These are phyloP conservation scores for Trametes versicolor DNA, from an alignment of 1,284 basidiomycete species.

Conservation along the genomic window DNA sequence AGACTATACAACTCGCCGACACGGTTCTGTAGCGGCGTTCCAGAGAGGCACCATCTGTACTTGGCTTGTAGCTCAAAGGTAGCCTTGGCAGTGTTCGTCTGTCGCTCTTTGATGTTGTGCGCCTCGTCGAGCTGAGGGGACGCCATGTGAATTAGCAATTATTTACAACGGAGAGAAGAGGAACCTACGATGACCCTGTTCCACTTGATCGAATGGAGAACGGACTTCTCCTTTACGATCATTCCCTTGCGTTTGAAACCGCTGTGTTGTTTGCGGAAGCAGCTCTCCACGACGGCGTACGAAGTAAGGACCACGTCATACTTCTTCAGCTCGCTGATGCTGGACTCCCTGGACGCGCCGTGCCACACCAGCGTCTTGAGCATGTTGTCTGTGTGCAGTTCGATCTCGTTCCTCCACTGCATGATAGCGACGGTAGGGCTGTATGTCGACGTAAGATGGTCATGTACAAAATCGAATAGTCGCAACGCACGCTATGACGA, in stretches of 20 bases:
- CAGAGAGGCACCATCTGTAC: constrained; percentile 96
- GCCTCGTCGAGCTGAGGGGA: constrained; percentile 88
- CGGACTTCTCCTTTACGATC: constrained; percentile 90
- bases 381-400: constrained; percentile 75
- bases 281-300: constrained; percentile 91
- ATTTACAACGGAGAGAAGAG: constrained; percentile 1
- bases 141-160: constrained; percentile 20
- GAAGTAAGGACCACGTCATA: constrained; percentile 90
- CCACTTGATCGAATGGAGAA: constrained; percentile 90
- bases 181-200: constrained; percentile 72
- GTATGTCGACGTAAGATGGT: background rate
- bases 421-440: constrained; percentile 97
- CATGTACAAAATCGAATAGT: background rate
- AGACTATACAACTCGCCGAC: constrained; percentile 99
- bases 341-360: constrained; percentile 74
- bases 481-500: constrained; percentile 85
- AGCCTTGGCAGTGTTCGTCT: constrained; percentile 96
- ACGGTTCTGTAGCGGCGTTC: constrained; percentile 97
- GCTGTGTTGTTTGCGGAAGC: constrained; percentile 91
- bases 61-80: constrained; percentile 88
- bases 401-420: constrained; percentile 98
- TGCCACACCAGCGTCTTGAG: constrained; percentile 93
- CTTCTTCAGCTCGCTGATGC: constrained; percentile 77
- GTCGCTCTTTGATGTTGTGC: constrained; percentile 97
- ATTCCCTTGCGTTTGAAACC: constrained; percentile 91